phyloP scores from a whole-genome alignment of 164 flowering plant species.

The Taxillus chinensis region DNA sequence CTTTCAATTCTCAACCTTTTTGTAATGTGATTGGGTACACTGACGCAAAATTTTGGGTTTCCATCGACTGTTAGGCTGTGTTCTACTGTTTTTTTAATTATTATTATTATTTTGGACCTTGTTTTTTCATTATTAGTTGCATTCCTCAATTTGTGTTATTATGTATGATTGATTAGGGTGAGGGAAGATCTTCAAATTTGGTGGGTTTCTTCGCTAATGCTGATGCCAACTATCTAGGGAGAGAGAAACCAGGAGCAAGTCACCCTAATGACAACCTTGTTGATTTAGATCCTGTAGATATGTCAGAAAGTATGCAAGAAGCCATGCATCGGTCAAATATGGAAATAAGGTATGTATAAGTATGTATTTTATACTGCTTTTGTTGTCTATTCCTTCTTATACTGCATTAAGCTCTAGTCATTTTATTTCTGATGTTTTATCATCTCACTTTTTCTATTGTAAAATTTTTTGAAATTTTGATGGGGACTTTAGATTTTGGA shows the following conservation, averaged over 20 bases:
- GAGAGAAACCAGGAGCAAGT: conserved; percentile 37
- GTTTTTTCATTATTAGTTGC: not conserved
- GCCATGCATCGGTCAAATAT: conserved; percentile 91
- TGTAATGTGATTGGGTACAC: too few species aligned
- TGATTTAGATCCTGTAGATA: conserved; percentile 77
- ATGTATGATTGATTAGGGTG: conserved; percentile 38
- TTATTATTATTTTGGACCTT: too few species aligned
- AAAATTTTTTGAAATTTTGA: too few species aligned
- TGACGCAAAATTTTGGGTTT: too few species aligned
- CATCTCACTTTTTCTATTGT: too few species aligned
- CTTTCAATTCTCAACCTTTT: too few species aligned
- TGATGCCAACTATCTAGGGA: conserved; percentile 50
- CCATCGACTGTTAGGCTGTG: too few species aligned
- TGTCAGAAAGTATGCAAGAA: conserved; percentile 95
- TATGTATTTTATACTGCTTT: conserved; percentile 22
- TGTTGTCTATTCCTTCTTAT: not conserved
- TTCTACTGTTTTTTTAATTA: too few species aligned
- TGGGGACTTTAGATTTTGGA: too few species aligned
- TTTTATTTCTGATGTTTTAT: too few species aligned
- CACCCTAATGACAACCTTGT: conserved; percentile 16
- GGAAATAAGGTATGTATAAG: conserved; percentile 76
- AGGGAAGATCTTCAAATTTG: conserved; percentile 47
- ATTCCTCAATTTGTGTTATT: not conserved
- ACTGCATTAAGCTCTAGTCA: too few species aligned
- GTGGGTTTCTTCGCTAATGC: conserved; percentile 64